These are phyloP conservation scores for Psidium friedrichsthalianum DNA, from an alignment of 345 rosid species.

Conservation along the genomic window DNA sequence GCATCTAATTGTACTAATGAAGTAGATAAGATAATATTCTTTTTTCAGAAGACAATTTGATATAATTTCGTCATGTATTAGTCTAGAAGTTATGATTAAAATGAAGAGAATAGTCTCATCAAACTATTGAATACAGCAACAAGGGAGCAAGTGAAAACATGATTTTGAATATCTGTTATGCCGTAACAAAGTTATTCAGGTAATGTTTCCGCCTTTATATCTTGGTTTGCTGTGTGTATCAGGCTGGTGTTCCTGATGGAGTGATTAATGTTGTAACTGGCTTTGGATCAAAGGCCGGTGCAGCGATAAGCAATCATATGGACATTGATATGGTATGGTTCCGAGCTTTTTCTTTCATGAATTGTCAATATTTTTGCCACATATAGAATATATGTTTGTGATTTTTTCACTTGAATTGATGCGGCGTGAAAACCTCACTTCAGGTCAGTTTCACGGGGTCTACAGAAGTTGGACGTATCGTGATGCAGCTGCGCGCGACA, in stretches of 20 bases:
- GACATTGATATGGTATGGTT: constrained; percentile 50
- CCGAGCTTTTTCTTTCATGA: not conserved
- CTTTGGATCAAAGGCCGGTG: constrained; percentile 71
- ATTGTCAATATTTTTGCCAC: not conserved
- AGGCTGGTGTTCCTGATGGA: constrained; percentile 89
- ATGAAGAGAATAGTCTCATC: not conserved
- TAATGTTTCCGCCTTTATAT: not conserved
- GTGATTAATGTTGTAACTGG: constrained; percentile 76
- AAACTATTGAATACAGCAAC: not conserved
- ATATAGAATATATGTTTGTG: not conserved
- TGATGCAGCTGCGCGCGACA: constrained; percentile 64
- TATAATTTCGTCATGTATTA: not conserved
- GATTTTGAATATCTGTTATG: not conserved
- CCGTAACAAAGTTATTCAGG: not conserved
- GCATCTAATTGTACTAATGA: not conserved
- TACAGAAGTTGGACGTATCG: constrained; percentile 53
- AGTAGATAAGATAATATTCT: not conserved
- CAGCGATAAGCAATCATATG: constrained; percentile 73
- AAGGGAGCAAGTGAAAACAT: not conserved
- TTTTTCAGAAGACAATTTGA: not conserved
- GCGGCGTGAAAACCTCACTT: not conserved
- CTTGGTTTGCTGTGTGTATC: not conserved
- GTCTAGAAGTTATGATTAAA: not conserved
- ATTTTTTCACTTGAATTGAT: not conserved
- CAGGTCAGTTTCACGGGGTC: constrained; percentile 87